Percentiles rank a stretch among this genome's conserved stretches.
Evolutionary conservation across 371 early-diverging fungal genomes (phyloP).

Genomic region (Syncephalastrum racemosum): DNA sequence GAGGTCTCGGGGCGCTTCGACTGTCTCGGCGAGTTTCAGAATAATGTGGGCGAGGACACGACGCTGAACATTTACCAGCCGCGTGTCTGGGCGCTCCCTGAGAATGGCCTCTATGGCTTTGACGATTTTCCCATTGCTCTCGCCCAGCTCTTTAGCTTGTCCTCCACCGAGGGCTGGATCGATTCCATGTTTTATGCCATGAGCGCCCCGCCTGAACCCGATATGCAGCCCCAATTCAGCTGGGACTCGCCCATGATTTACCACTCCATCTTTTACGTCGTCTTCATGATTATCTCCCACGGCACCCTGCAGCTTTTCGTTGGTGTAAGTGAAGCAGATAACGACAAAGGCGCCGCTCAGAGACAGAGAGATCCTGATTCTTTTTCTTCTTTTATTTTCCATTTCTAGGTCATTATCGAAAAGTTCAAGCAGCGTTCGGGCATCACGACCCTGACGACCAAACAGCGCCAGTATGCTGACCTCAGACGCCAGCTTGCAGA

Average conservation of each 20-base stretch:
- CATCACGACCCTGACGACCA: conserved; percentile 53
- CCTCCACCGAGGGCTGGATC: conserved; percentile 63
- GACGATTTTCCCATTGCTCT: conserved; percentile 51
- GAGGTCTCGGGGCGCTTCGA: conserved; percentile 27
- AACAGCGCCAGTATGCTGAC: conserved; percentile 58
- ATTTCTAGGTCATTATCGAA: conserved; percentile 54
- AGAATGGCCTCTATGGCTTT: conserved; percentile 45
- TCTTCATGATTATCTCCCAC: conserved; percentile 60
- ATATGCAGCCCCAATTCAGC: conserved; percentile 48
- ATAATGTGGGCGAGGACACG: conserved; percentile 25
- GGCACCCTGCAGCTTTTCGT: conserved; percentile 61
- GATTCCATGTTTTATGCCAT: conserved; percentile 49
- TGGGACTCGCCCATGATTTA: conserved; percentile 49
- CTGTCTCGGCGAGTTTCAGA: conserved; percentile 52
- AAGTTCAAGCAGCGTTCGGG: conserved; percentile 62
- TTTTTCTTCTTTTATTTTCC: neutral
- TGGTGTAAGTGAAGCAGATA: conserved; percentile 38
- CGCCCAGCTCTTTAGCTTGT: conserved; percentile 50
- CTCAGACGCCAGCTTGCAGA: conserved; percentile 53
- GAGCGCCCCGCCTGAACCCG: conserved; percentile 48
- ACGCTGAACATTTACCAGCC: conserved; percentile 40
- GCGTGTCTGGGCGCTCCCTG: conserved; percentile 55
- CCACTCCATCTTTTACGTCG: conserved; percentile 53
- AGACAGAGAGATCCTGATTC: neutral
- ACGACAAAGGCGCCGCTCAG: neutral